phyloP scores from a whole-genome alignment of 2,329 filamentous ascomycete species.

The Pseudogymnoascus sp. region DNA sequence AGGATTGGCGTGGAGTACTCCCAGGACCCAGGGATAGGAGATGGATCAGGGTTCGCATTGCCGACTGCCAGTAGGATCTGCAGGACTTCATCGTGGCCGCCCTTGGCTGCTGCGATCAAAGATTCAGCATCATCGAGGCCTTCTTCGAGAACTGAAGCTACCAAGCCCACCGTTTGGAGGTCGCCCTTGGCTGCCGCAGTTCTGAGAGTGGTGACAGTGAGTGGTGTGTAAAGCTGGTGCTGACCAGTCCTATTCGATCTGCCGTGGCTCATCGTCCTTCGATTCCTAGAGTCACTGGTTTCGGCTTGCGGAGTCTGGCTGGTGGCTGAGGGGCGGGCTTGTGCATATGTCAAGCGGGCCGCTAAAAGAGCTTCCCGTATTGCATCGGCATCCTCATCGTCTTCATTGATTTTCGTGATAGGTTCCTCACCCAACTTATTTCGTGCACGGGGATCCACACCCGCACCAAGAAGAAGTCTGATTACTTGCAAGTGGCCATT shows the following conservation, averaged over 20 bases:
- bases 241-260: constrained; percentile 60
- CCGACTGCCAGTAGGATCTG: constrained; percentile 42
- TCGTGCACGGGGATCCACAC: constrained; percentile 83
- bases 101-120: constrained; percentile 84
- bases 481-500: constrained; percentile 90
- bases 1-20: constrained; percentile 89
- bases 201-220: constrained; percentile 54
- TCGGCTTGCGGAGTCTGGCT: constrained; percentile 15
- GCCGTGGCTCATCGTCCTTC: constrained; percentile 40
- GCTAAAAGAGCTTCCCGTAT: constrained; percentile 66
- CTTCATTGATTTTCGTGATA: constrained; percentile 71
- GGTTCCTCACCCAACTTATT: constrained; percentile 93
- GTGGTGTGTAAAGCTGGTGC: constrained; percentile 55
- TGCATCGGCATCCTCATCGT: constrained; percentile 70
- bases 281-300: constrained; percentile 40
- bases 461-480: constrained; percentile 72
- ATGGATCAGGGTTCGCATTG: constrained; percentile 60
- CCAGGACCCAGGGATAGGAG: constrained; percentile 50
- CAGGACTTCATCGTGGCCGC: constrained; percentile 64
- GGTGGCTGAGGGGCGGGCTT: constrained; percentile 27
- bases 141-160: constrained; percentile 51
- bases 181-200: constrained; percentile 56
- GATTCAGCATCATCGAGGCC: constrained; percentile 71
- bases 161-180: constrained; percentile 54
- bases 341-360: constrained; percentile 50